phyloP scores from a whole-genome alignment of 257 asterid species.

The Salvia miltiorrhiza region DNA sequence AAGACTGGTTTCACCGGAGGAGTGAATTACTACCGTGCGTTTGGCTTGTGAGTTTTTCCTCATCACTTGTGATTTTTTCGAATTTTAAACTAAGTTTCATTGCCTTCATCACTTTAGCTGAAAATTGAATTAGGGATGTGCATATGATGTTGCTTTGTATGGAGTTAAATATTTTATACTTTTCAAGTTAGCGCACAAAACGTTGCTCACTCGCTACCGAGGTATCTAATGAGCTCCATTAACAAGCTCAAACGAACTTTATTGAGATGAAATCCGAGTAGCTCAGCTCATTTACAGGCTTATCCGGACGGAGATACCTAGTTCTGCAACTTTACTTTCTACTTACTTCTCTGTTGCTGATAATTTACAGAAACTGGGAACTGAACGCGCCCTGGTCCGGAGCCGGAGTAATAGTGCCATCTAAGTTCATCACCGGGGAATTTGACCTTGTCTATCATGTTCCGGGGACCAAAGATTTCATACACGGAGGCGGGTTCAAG shows the following conservation, averaged over 20 bases:
- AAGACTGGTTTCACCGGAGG: constrained; percentile 77
- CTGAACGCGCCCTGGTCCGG: constrained; percentile 65
- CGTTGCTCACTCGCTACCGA: no score
- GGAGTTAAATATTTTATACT: no score
- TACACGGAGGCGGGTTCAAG: constrained; percentile 63
- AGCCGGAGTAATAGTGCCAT: constrained; percentile 54
- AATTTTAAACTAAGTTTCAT: neutral
- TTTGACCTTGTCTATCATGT: constrained; percentile 49
- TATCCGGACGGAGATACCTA: neutral
- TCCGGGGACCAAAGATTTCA: constrained; percentile 46
- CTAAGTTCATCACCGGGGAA: constrained; percentile 63
- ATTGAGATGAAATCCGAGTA: neutral
- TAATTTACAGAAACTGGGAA: constrained; percentile 57
- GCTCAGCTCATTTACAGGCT: neutral
- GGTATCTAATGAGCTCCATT: no score
- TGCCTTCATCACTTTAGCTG: neutral
- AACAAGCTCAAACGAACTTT: no score
- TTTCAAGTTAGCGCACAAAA: no score
- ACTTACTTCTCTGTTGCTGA: neutral
- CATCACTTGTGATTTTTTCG: neutral
- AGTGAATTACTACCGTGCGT: constrained; percentile 69
- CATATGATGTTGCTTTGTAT: neutral
- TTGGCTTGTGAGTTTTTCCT: constrained; percentile 35
- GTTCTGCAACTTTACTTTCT: neutral
- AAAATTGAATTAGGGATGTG: neutral